Base-by-base conservation (phyloP, 768 basidiomycete species). In the Tricholoma hemisulphureum region DNA sequence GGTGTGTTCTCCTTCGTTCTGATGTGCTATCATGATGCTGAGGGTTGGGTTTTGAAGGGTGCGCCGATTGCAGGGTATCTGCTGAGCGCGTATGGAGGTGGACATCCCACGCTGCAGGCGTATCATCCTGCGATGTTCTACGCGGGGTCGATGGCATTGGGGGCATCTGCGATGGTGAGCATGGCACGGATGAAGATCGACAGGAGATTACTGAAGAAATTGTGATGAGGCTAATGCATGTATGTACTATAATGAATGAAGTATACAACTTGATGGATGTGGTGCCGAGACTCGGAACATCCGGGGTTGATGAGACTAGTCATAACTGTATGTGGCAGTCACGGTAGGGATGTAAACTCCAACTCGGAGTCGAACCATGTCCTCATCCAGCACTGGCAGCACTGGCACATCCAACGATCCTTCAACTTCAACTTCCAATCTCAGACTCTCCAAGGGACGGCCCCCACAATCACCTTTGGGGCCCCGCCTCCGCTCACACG, bases 391-490 rank as follows among this genome's bases (percentile, higher is more conserved):
- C n/a, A n/a, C n/a, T n/a, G n/a, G n/a, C n/a, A n/a, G n/a, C n/a
- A n/a, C n/a, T n/a, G n/a, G n/a, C n/a, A n/a, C n/a, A n/a, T n/a
- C n/a, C n/a, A n/a, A n/a, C n/a, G n/a, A n/a, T n/a, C n/a, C n/a
- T n/a, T 32, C 32, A 32, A 32, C 32, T 32, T 32, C 9, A 34
- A 13, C 9, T 6, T 13, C 32, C 32, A 6, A 6, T 5, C 3
- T 34, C 14, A 13, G 32, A 34, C 32, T 34, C 3, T 13, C 14
- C 32, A n/a, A n/a, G n/a, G n/a, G n/a, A n/a, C n/a, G 56, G 13
- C 65, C 65, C 18, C 56, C 31, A 2, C 63, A 62, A 24, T 59
- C 65, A 23, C 65, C 65, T 0, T 59, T 66, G 59, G 65, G 65
- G 57, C 57, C 69, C 5, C 68, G 26, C 57, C 61, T 32, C 55